phyloP scores from a whole-genome alignment of 1,284 basidiomycete genomes.

The Hemileia vastatrix region DNA sequence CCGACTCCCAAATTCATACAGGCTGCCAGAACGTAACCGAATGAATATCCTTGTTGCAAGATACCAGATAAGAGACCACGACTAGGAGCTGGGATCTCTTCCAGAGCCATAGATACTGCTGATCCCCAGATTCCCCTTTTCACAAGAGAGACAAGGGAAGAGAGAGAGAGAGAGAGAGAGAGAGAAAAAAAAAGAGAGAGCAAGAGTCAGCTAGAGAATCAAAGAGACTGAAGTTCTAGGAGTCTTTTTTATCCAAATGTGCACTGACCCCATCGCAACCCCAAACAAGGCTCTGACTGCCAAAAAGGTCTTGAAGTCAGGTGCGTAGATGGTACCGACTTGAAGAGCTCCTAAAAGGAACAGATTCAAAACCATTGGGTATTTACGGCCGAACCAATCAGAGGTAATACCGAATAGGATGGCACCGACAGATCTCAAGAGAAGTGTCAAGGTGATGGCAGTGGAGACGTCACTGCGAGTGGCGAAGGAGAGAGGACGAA shows the following conservation, averaged over 20 bases:
- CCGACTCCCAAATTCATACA: conserved; percentile 30
- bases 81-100: conserved; percentile 29
- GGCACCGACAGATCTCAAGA: conserved; percentile 32
- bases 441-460: conserved; percentile 31
- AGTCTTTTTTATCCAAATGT: no score
- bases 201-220: no score
- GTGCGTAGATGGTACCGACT: conserved; percentile 28
- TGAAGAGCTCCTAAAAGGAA: conserved; percentile 31
- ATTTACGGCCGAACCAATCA: no score
- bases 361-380: no score
- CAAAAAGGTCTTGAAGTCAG: conserved; percentile 28
- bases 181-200: no score
- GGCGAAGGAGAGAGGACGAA: not conserved
- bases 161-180: no score
- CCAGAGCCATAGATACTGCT: conserved; percentile 26
- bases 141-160: no score
- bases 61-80: conserved; percentile 32
- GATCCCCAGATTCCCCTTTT: conserved; percentile 28
- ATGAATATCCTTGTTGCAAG: conserved; percentile 32
- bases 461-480: no score
- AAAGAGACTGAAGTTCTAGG: no score
- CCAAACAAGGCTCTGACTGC: conserved; percentile 34
- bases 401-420: conserved; percentile 31
- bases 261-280: conserved; percentile 26
- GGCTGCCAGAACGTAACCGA: conserved; percentile 34